Percentiles rank a stretch among this genome's conserved stretches.
Conservation (phyloP, 345 rosid species). For the Balakata baccata region DNA sequence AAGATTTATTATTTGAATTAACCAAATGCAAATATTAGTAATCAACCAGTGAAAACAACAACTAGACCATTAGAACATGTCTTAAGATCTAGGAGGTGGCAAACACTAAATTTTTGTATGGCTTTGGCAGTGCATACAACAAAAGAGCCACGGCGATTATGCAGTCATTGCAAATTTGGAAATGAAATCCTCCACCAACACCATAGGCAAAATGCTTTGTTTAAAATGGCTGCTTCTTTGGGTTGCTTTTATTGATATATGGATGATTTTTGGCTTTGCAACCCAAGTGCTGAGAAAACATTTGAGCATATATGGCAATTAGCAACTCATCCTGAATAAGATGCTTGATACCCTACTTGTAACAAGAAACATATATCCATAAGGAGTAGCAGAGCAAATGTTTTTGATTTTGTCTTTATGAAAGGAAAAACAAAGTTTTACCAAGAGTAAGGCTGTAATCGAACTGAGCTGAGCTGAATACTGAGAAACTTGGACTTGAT, state of each 20-base stretch:
- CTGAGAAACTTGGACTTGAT: too few relatives aligned
- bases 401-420: background rate
- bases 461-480: too few relatives aligned
- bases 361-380: background rate
- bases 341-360: background rate
- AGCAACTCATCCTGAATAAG: too few relatives aligned
- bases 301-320: background rate
- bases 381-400: background rate
- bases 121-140: conserved; percentile 24
- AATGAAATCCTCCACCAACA: background rate
- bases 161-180: background rate
- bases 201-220: conserved; percentile 4
- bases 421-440: background rate
- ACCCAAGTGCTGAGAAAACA: background rate
- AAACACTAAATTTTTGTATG: background rate
- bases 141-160: background rate
- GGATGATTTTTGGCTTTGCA: too few relatives aligned
- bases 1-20: background rate
- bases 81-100: background rate
- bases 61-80: background rate
- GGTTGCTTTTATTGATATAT: conserved; percentile 44
- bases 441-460: too few relatives aligned
- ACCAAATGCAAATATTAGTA: background rate
- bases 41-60: background rate
- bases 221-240: conserved; percentile 53